Conservation (phyloP, 306 rosid genomes). For the Cotoneaster glaucophyllus region DNA sequence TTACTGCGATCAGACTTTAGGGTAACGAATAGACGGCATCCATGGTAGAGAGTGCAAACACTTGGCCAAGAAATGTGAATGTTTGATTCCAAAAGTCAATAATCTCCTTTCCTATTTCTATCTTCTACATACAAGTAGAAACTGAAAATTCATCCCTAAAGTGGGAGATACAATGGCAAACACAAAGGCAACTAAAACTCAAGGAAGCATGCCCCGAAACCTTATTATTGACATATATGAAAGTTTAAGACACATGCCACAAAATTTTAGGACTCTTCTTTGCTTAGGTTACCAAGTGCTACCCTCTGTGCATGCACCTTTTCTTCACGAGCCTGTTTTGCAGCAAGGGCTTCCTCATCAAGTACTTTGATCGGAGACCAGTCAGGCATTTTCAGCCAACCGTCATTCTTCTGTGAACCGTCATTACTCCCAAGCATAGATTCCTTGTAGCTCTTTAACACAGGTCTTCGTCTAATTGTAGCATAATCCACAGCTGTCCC, state of each 20-base stretch:
- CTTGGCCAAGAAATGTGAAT: not conserved
- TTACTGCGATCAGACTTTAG: not conserved
- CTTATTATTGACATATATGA: not conserved
- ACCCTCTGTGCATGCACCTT: conserved; percentile 54
- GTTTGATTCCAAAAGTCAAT: not conserved
- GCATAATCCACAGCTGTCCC: conserved; percentile 67
- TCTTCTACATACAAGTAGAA: not conserved
- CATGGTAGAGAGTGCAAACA: not conserved
- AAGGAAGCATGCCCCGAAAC: not conserved
- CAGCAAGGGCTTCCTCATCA: conserved; percentile 80
- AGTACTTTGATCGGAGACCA: conserved; percentile 85
- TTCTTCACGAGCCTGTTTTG: conserved; percentile 61
- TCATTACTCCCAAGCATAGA: conserved; percentile 25
- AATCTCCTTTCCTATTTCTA: not conserved
- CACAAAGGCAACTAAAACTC: not conserved
- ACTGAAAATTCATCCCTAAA: not conserved
- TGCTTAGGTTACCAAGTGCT: conserved; percentile 44
- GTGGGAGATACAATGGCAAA: not conserved
- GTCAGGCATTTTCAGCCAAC: conserved; percentile 68
- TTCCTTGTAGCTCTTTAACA: conserved; percentile 33
- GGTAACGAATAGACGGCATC: not conserved
- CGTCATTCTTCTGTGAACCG: conserved; percentile 26
- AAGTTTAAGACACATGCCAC: not conserved
- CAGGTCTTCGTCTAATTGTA: conserved; percentile 35
- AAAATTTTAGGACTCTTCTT: conserved; percentile 50